Base-by-base conservation (phyloP, 441 rosid species). In the Bocquillonia castaneifolia region DNA sequence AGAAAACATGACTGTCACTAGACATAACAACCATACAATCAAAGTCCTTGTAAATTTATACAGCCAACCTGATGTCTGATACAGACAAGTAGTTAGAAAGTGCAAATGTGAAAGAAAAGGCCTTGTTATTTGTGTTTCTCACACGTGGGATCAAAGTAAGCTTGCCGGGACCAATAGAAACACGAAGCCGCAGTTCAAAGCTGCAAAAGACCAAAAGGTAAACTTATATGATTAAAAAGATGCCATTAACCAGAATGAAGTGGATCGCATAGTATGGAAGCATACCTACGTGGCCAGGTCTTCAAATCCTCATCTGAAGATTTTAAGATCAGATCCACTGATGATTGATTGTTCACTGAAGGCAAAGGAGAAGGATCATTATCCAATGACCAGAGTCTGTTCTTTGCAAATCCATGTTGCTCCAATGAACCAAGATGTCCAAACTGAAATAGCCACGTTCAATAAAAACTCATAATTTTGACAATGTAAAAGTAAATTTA, bases 341-440 rank as follows among this genome's bases (percentile, higher is more conserved):
- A 84, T 12, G 80, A 69, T 72, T 84, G 85, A 79, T 63, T 84
- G 58, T 70, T 72, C 26, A 79, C 62, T 39, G 86, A 74, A 71
- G 81, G 82, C 74, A 83, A 80, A 69, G 89, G 85, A 48, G 92
- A 90, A 9, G 97, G 97, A 64, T 78, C 85, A 72, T 37, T 70
- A 40, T 92, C 98, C 74, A 92, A 69, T 70, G 81, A 82, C 98
- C 99, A 95, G 28, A 90, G 61, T 80, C 85, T 90, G 74, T 88
- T 95, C 81, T 97, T 89, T 71, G 97, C 96, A 80, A 95, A 90
- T 59, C 99, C 99, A 86, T 90, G 96, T 51, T 72, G 74, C 79
- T 90, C 93, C 32, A 89, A 81, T 66, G 87, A 40, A 70, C 95
- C 98, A 67, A 75, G 77, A 74, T 76, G 85, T 28, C 88, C 84